Evolutionary conservation across 1,284 basidiomycete species (phyloP).

Genomic region (Heterobasidion parviporum): DNA sequence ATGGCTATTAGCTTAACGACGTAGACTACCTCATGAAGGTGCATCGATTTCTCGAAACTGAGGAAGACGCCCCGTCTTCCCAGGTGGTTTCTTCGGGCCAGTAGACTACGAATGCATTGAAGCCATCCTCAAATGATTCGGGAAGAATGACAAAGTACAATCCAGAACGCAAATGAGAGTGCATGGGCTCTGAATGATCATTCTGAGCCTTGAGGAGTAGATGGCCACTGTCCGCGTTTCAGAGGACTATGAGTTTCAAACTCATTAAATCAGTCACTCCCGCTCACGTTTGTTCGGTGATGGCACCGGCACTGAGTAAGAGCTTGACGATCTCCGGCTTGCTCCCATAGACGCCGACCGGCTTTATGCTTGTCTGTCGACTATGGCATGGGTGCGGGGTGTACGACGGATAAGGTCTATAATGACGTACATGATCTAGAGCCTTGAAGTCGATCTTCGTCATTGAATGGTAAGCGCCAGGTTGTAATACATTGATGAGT

Average conservation of each 20-base stretch:
- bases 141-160: not conserved
- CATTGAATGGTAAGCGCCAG: not conserved
- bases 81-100: constrained; percentile 59
- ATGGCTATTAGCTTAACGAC: not conserved
- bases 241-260: too few relatives aligned
- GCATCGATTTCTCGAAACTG: constrained; percentile 41
- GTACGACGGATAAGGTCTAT: too few relatives aligned
- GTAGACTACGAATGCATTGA: constrained; percentile 34
- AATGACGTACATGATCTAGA: not conserved
- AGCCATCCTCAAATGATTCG: not conserved
- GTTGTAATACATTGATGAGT: not conserved
- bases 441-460: not conserved
- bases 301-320: not conserved
- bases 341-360: not conserved
- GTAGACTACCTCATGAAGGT: constrained; percentile 49
- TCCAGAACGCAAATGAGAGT: too few relatives aligned
- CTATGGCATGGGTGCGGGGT: too few relatives aligned
- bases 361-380: not conserved
- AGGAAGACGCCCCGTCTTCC: constrained; percentile 37
- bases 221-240: not conserved
- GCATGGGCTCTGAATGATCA: too few relatives aligned
- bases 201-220: too few relatives aligned
- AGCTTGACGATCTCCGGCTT: not conserved
- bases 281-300: not conserved
- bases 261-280: not conserved